Conservation (phyloP, 2,329 filamentous ascomycete genomes). For the Acrodontium crateriforme region DNA sequence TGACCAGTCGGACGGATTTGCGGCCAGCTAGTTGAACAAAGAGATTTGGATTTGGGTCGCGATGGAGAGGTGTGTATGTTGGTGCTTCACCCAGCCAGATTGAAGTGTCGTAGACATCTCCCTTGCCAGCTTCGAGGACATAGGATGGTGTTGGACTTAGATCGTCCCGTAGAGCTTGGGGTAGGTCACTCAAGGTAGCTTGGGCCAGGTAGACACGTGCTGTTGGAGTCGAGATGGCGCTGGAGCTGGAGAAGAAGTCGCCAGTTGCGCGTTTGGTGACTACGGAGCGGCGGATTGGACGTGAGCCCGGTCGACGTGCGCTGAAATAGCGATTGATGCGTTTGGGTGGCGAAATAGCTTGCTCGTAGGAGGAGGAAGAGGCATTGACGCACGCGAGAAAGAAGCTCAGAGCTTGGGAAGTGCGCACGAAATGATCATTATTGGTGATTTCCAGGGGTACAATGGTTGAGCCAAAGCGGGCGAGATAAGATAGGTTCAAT, state of each 20-base stretch:
- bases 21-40: slow-evolving; percentile 67
- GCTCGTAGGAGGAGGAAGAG: slow-evolving; percentile 10
- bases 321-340: slow-evolving; percentile 15
- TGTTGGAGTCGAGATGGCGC: slow-evolving; percentile 9
- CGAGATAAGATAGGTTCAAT: slow-evolving; percentile 32
- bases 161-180: slow-evolving; percentile 46
- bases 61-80: slow-evolving; percentile 80
- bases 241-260: slow-evolving; percentile 19
- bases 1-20: slow-evolving; percentile 61
- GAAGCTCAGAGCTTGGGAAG: slow-evolving; percentile 49
- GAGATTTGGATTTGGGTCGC: slow-evolving; percentile 86
- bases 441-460: slow-evolving; percentile 47
- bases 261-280: slow-evolving; percentile 7
- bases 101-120: slow-evolving; percentile 75
- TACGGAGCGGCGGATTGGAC: slow-evolving; percentile 7
- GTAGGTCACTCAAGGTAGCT: slow-evolving; percentile 56
- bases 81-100: slow-evolving; percentile 80
- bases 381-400: slow-evolving; percentile 41
- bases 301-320: slow-evolving; percentile 14
- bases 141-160: slow-evolving; percentile 54
- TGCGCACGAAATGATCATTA: slow-evolving; percentile 37
- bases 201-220: slow-evolving; percentile 72
- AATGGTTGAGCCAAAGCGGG: slow-evolving; percentile 32
- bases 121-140: slow-evolving; percentile 50
- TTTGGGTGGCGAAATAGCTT: not conserved